A percentile compares a stretch with the other conserved stretches of the same genome.
Evolutionary conservation across 306 rosid genomes (phyloP).

Genomic region (Vigna radiata): DNA sequence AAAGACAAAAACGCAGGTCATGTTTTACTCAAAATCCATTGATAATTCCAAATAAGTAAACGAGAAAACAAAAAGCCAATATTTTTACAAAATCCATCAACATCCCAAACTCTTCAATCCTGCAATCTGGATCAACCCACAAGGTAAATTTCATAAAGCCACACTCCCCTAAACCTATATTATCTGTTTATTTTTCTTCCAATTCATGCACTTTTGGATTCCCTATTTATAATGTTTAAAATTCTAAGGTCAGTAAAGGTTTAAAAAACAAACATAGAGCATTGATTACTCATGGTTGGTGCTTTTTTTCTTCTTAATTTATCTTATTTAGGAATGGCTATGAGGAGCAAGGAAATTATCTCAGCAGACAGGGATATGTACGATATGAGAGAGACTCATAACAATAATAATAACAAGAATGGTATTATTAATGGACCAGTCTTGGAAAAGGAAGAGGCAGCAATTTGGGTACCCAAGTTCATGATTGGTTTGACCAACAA

Average conservation of each 20-base stretch:
- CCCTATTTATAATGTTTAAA: no score
- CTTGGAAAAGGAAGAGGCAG: no score
- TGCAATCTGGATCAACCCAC: conserved; percentile 53
- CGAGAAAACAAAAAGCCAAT: conserved; percentile 36
- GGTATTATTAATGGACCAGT: no score
- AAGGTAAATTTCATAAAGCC: conserved; percentile 47
- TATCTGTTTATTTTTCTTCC: no score
- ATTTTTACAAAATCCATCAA: conserved; percentile 50
- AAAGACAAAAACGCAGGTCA: conserved; percentile 39
- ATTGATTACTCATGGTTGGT: background rate
- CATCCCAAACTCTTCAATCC: background rate
- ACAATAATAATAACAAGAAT: background rate
- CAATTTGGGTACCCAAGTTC: conserved; percentile 85
- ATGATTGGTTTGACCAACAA: conserved; percentile 88
- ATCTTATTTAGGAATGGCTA: conserved; percentile 52
- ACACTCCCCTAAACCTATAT: no score
- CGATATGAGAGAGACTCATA: conserved; percentile 54
- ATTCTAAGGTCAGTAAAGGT: background rate
- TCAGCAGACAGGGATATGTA: no score
- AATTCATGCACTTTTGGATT: no score
- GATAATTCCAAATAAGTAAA: background rate
- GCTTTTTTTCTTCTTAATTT: background rate
- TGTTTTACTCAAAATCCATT: conserved; percentile 56
- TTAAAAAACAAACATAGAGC: conserved; percentile 5
- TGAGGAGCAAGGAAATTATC: conserved; percentile 75